Conservation (phyloP, 768 basidiomycete genomes). For the Leccinum subgranulosum region DNA sequence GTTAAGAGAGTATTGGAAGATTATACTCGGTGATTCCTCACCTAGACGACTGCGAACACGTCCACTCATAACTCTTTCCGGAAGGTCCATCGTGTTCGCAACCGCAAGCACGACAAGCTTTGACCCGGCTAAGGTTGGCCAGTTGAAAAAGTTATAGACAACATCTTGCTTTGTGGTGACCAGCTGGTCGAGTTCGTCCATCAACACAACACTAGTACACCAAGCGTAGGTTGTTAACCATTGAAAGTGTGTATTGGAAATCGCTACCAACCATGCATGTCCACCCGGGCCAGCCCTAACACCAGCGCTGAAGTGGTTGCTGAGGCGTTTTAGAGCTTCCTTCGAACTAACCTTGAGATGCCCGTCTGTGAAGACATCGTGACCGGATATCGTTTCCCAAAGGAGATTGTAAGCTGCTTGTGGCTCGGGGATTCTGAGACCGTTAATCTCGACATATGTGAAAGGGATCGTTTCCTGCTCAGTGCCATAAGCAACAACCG, state of each 20-base stretch:
- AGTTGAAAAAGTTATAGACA: slow-evolving; percentile 99
- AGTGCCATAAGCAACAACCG: neutral
- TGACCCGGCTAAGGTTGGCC: slow-evolving; percentile 88
- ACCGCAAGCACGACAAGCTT: slow-evolving; percentile 95
- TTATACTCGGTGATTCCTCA: slow-evolving; percentile 32
- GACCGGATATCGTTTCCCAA: slow-evolving; percentile 90
- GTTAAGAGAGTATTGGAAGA: neutral
- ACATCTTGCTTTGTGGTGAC: slow-evolving; percentile 97
- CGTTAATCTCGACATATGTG: slow-evolving; percentile 97
- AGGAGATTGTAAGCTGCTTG: slow-evolving; percentile 88
- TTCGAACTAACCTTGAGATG: slow-evolving; percentile 70
- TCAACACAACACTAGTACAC: slow-evolving; percentile 78
- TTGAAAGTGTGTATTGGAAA: neutral
- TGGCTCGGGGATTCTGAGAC: slow-evolving; percentile 89
- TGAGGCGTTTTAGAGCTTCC: slow-evolving; percentile 77
- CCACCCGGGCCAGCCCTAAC: slow-evolving; percentile 68
- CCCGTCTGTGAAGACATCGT: slow-evolving; percentile 59
- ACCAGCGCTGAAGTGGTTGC: slow-evolving; percentile 69
- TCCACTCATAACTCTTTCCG: slow-evolving; percentile 89
- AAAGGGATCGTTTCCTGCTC: slow-evolving; percentile 88
- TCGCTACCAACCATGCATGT: slow-evolving; percentile 74
- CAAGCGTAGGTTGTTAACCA: slow-evolving; percentile 3
- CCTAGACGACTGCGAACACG: slow-evolving; percentile 91
- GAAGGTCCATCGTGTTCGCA: slow-evolving; percentile 97
- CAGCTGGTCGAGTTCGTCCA: slow-evolving; percentile 98